Evolutionary conservation across 2,329 filamentous ascomycete genomes (phyloP).

Genomic region (Remersonia thermophila): DNA sequence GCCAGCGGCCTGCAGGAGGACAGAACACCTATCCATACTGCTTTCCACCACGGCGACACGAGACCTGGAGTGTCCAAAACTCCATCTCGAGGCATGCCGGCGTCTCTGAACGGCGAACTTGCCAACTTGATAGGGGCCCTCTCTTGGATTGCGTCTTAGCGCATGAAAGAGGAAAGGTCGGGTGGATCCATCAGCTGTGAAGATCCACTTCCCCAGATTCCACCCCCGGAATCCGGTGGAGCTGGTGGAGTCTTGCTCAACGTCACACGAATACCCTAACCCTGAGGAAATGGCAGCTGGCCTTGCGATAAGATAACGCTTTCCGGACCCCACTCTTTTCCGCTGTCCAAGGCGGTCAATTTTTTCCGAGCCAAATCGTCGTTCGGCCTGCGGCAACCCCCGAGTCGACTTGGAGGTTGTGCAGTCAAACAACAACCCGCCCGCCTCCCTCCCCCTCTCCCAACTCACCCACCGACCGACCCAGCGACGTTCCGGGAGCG

Average conservation of each 20-base stretch:
- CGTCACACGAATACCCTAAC: slow-evolving; percentile 9
- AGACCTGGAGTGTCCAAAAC: no score
- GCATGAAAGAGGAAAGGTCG: slow-evolving; percentile 1
- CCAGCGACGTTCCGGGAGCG: slow-evolving; percentile 1
- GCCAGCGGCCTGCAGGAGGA: no score
- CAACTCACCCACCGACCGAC: slow-evolving; percentile 9
- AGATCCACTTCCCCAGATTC: slow-evolving; percentile 16
- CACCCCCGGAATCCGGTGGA: slow-evolving; percentile 13
- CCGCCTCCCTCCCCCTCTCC: no score
- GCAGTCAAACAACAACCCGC: slow-evolving; percentile 6
- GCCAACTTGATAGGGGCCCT: no score
- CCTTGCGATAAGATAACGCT: slow-evolving; percentile 9
- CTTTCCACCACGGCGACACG: no score
- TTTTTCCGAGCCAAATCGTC: slow-evolving; percentile 10
- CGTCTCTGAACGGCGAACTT: no score
- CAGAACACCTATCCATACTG: no score
- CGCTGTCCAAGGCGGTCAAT: slow-evolving; percentile 14
- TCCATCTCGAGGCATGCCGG: no score
- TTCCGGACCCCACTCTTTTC: slow-evolving; percentile 11
- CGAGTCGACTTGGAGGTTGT: slow-evolving; percentile 1
- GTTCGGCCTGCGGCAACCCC: background rate
- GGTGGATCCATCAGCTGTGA: slow-evolving; percentile 7
- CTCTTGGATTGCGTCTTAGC: slow-evolving; percentile 5
- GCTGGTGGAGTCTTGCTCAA: background rate
- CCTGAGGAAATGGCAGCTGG: slow-evolving; percentile 6